Evolutionary conservation across 768 basidiomycete genomes (phyloP), one percentile per base, ranked within the genome.

Genomic region (Hirschioporus abietinus): DNA sequence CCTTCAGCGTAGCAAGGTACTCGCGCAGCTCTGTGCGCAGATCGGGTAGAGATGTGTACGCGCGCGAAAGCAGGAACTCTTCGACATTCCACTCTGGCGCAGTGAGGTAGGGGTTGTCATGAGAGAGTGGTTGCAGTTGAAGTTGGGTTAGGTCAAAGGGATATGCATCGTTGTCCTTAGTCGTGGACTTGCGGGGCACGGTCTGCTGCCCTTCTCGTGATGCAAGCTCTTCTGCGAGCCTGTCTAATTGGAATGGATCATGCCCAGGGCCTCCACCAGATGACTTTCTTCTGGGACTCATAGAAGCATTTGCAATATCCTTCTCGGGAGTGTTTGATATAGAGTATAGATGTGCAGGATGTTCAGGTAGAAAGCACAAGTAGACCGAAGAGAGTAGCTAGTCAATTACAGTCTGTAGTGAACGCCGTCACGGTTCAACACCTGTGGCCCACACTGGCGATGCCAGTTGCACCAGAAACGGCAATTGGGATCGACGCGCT

Each of bases 41-140:
- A 76, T 98, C 96, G 34, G 91, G 88, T 23, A 97, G 83, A 10
- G 94, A 92, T 0, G 90, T 91, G 71, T 93, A 88, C 30, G 90
- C 83, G 60, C 96, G 86, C 15, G 93, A 93, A 58, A 95, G 85
- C 2, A 99, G 86, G 78, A 99, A 98, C 1, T 84, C 83, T 72
- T 98, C 95, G 20, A 93, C 88, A 71, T 92, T 81, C 77, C 96
- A 99, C 0, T 79, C 77, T 27, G 86, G 80, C 0, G 88, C 82
- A 1, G 83, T 84, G 59, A 98, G 83, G 70, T 89, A 86, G 5
- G 87, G 81, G 75, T 96, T 90, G 74, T 84, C 77, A 72, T 96
- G 95, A 2, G 93, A 88, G 64, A 98, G 83, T 61, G 95, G 92
- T 57, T 75, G 73, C 24, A 81, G 71, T 10, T 73, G 75, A 12